A percentile compares a stretch with the other conserved stretches of the same genome.
These are phyloP conservation scores for Chaetomidium leptoderma DNA, from an alignment of 495 filamentous ascomycete species.

Conservation along the genomic window DNA sequence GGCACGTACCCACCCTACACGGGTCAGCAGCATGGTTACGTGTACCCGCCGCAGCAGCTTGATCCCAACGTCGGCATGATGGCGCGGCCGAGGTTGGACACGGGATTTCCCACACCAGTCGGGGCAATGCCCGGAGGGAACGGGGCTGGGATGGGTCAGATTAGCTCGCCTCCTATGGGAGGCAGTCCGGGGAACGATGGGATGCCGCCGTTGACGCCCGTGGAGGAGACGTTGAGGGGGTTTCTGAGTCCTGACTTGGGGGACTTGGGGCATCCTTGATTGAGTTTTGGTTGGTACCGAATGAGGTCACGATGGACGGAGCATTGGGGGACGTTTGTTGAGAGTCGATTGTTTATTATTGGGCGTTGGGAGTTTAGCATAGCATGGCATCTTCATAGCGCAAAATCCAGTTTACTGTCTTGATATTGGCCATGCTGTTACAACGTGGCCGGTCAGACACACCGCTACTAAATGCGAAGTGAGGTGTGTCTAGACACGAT, in stretches of 20 bases:
- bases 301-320: background rate
- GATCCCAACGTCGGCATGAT: conserved; percentile 4
- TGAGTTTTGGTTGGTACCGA: background rate
- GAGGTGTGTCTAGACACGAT: no score
- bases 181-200: background rate
- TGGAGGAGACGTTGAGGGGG: conserved; percentile 14
- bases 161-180: background rate
- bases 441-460: no score
- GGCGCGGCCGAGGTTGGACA: conserved; percentile 8
- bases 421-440: no score
- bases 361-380: background rate
- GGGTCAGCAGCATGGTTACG: conserved; percentile 1
- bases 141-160: conserved; percentile 4
- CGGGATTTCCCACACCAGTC: conserved; percentile 4
- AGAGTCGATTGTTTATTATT: background rate
- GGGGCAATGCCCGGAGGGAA: background rate
- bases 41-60: background rate
- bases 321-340: no score
- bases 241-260: conserved; percentile 12
- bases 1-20: conserved; percentile 5
- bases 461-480: no score
- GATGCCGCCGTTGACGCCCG: conserved; percentile 17
- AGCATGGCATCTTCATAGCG: background rate
- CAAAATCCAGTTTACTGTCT: background rate
- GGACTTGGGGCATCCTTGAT: conserved; percentile 3